Evolutionary conservation across 2,329 filamentous ascomycete genomes (phyloP), one percentile per base, ranked within the genome.

Genomic region (Dryadomyces quercivorus): DNA sequence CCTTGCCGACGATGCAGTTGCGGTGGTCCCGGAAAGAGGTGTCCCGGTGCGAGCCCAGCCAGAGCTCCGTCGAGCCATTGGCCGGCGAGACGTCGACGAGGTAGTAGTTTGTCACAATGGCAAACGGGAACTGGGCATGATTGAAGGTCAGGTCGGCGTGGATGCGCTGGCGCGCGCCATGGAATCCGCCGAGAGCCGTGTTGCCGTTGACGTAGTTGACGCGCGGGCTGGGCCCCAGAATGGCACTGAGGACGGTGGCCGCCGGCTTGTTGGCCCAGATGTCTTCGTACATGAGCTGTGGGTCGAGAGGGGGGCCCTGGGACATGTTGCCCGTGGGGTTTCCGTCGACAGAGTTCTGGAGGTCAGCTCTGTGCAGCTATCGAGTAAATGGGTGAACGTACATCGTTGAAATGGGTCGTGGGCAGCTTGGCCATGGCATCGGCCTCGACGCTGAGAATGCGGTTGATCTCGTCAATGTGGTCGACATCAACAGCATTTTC

Each of bases 11-110:
- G 15, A 21, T 22, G 43, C 51, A 47, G 42, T 51, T 52, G 20
- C 40, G 51, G 42, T 52, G 51, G 40, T 54, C 50, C 5, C 51
- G 53, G 51, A 50, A 57, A 52, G 48, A 56, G 43, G 58, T 54
- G 44, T 57, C 58, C 15, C 49, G 42, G 58, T 78, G 75, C 1
- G 69, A 72, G 1, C 75, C 75, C 0, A 72, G 67, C 75, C 75
- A 78, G 16, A 77, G 61, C 59, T 77, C 75, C 0, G 75, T 78
- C 1, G 69, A 67, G 13, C 75, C 75, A 54, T 77, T 77, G 15
- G 69, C 63, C 1, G 69, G 65, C 5, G 66, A 66, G 43, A 71
- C 70, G 26, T 72, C 69, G 8, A 75, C 66, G 7, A 77, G 66
- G 50, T 70, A 71, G 46, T 73, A 66, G 59, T 77, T 77, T 53